Conservation (phyloP, 2,329 filamentous ascomycete species). For the Penicillium sp. region DNA sequence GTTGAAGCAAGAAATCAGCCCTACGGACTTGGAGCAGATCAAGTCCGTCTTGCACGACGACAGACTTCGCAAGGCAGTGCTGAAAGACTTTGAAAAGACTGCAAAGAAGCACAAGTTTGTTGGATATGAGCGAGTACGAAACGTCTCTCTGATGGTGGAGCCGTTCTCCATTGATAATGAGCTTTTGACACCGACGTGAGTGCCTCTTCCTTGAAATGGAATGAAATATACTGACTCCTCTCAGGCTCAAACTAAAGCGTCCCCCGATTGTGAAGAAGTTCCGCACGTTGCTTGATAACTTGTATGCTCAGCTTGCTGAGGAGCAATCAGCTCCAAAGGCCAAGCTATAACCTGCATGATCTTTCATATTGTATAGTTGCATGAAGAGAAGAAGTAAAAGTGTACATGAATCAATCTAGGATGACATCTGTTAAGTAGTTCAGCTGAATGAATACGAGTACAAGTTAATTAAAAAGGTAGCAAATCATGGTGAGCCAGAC, state of each 20-base stretch:
- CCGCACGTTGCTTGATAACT: conserved; percentile 54
- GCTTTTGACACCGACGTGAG: conserved; percentile 54
- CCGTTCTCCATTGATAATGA: conserved; percentile 94
- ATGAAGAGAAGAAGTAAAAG: background rate
- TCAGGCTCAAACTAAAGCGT: conserved; percentile 67
- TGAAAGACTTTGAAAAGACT: conserved; percentile 74
- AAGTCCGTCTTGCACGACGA: conserved; percentile 63
- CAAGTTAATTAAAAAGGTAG: no score
- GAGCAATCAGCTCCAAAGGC: conserved; percentile 35
- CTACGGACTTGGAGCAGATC: conserved; percentile 64
- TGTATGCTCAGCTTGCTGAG: conserved; percentile 56
- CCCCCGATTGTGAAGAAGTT: conserved; percentile 63
- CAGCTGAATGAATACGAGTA: no score
- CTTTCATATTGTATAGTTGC: background rate
- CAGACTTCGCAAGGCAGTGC: conserved; percentile 68
- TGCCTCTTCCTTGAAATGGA: background rate
- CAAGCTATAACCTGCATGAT: conserved; percentile 31
- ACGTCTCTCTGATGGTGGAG: conserved; percentile 71
- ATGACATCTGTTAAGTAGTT: no score
- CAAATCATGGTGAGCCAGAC: no score
- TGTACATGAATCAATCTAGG: background rate
- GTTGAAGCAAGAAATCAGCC: conserved; percentile 62
- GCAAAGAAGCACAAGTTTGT: conserved; percentile 85
- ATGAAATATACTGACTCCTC: conserved; percentile 19
- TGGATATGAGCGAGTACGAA: conserved; percentile 78